Base-by-base conservation (phyloP, 2,329 filamentous ascomycete genomes). In the Aspergillus sp. region DNA sequence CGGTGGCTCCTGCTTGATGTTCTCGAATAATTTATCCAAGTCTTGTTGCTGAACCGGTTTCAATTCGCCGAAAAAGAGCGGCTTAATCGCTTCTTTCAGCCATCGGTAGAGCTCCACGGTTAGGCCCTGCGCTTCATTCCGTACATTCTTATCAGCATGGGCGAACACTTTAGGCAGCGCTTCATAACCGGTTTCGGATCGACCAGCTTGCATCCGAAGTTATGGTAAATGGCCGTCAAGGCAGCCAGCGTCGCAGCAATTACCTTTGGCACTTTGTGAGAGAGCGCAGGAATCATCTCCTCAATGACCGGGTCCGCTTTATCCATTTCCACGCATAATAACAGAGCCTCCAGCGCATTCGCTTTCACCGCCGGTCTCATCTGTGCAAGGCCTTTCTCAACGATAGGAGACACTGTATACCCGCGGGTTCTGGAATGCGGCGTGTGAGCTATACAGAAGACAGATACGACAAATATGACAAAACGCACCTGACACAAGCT, bases 41-140 rank as follows among this genome's bases (percentile, higher is more conserved):
- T 98, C 93, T 40, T 80, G 78, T 58, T 98, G 91, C 55, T 98
- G 91, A 0, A 93, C 89, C 1, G 89, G 82, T 58, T 98, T 98
- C 40, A 98, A 63, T 37, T 98, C 91, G 27, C 74, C 78, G 88
- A 91, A 98, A 58, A 98, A 96, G 61, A 96, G 81, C 24, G 89
- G 86, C 58, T 98, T 98, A 79, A 98, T 95, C 8, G 89, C 89
- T 43, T 98, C 91, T 45, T 89, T 82, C 20, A 98, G 70, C 91
- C 93, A 98, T 60, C 91, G 73, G 61, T 98, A 98, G 36, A 98
- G 75, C 55, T 98, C 93, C 29, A 95, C 85, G 0, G 89, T 82
- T 36, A 98, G 68, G 47, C 82, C 86, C 29, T 91, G 91, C 16
- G 88, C 86, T 58, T 95, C 91, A 3, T 88, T 86, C 60, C 91